Evolutionary conservation across 2,329 filamentous ascomycete species (phyloP), one percentile per base, ranked within the genome.

Genomic region (Amauroascus niger): DNA sequence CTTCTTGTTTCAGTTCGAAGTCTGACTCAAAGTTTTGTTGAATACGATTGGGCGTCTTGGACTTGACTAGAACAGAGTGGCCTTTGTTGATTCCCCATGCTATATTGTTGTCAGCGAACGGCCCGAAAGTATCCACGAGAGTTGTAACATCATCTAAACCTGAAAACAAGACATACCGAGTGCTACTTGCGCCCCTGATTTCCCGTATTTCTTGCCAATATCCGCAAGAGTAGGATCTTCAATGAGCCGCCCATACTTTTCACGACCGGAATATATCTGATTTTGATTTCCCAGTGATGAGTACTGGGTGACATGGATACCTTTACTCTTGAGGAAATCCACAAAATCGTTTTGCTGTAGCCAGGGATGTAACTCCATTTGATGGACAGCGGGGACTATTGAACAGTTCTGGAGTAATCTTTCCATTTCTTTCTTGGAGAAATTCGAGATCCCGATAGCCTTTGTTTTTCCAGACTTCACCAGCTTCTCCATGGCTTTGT

Each of bases 401-500:
- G 63, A 68, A 9, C 68, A 65, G 6, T 59, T 52, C 5, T 56
- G 14, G 18, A 61, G 51, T 16, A 61, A 52, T 9, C 54, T 44
- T 35, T 60, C 53, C 20, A 51, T 49, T 50, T 61, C 55, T 18
- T 40, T 46, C 30, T 48, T 51, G 35, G 56, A 58, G 32, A 60
- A 61, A 50, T 61, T 61, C 16, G 58, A 61, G 26, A 90, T 81
- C 28, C 87, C 86, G 60, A 90, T 88, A 37, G 80, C 80, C 57
- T 76, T 77, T 48, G 79, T 80, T 49, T 78, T 76, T 52, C 84
- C 84, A 2, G 78, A 76, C 1, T 67, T 61, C 4, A 79, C 64
- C 1, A 82, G 65, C 13, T 77, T 78, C 61, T 81, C 76, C 74
- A 88, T 81, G 43, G 77, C 78, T 63, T 83, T 80, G 83, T 64